Conservation (phyloP, 1,139 yeast genomes). For the Pneumocystis murina region DNA sequence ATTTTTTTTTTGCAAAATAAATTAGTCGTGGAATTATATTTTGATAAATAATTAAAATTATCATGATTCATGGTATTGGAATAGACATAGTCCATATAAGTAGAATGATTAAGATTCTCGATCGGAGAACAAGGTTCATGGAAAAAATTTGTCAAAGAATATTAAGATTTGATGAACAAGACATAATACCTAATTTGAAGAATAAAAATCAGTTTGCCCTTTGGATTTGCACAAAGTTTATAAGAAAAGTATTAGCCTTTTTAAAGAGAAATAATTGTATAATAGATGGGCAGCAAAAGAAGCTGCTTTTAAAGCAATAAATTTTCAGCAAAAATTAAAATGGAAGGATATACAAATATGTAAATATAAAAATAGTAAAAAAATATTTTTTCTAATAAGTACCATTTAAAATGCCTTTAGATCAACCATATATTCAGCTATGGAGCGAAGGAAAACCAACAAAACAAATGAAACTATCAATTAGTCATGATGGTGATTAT, state of each 20-base stretch:
- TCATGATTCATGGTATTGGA: not conserved
- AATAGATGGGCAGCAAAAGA: not conserved
- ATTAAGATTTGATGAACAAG: not conserved
- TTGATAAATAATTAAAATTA: not conserved
- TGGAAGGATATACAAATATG: not conserved
- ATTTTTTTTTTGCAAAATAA: not conserved
- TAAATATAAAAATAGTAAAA: not conserved
- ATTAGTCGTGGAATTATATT: not conserved
- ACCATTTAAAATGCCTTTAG: not conserved
- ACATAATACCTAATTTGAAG: not conserved
- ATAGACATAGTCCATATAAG: not conserved
- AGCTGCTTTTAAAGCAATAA: not conserved
- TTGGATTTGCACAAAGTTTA: not conserved
- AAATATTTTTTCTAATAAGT: not conserved
- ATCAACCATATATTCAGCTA: not conserved
- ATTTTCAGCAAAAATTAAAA: not conserved
- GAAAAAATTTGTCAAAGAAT: not conserved
- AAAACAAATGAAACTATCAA: not conserved
- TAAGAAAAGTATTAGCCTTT: not conserved
- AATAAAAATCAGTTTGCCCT: not conserved
- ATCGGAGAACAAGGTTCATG: not conserved
- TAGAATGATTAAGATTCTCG: not conserved
- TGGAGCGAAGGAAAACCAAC: not conserved
- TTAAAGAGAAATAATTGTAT: not conserved
- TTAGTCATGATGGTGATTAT: not conserved